Evolutionary conservation across 192 early-diverging fungal genomes (phyloP).

Genomic region (Funneliformis mosseae): DNA sequence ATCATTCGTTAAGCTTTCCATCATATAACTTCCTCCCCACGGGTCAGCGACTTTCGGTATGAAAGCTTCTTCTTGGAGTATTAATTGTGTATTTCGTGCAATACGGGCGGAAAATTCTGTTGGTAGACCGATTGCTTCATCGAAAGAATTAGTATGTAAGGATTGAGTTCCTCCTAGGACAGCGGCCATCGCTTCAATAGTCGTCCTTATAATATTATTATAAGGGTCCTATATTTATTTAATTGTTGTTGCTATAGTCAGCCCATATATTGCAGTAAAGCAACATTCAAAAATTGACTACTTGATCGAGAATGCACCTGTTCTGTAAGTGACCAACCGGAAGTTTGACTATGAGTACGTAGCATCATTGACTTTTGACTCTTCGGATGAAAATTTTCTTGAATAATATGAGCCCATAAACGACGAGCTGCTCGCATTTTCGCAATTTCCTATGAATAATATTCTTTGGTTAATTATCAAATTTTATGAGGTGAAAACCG

Average conservation of each 20-base stretch:
- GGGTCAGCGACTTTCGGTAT: constrained; percentile 91
- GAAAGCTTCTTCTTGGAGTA: constrained; percentile 84
- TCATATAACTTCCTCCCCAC: constrained; percentile 92
- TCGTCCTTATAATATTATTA: constrained; percentile 88
- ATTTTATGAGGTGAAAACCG: neutral
- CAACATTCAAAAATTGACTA: neutral
- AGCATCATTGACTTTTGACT: constrained; percentile 78
- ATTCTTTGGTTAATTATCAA: neutral
- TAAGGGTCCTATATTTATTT: constrained; percentile 67
- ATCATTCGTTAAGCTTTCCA: constrained; percentile 86
- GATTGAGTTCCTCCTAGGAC: constrained; percentile 90
- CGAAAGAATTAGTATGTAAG: constrained; percentile 90
- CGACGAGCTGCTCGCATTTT: constrained; percentile 86
- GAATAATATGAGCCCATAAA: constrained; percentile 80
- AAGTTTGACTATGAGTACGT: constrained; percentile 90
- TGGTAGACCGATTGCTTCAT: constrained; percentile 87
- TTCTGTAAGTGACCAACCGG: constrained; percentile 89
- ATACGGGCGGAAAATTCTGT: constrained; percentile 85
- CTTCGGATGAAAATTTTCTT: constrained; percentile 84
- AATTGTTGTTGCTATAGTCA: neutral
- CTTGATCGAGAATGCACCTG: constrained; percentile 49
- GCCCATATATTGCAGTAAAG: neutral
- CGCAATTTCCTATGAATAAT: constrained; percentile 68
- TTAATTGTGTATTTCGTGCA: constrained; percentile 90
- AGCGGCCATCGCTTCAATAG: constrained; percentile 91